These are phyloP conservation scores for Boletus insuetus DNA, from an alignment of 768 basidiomycete genomes.

Conservation along the genomic window DNA sequence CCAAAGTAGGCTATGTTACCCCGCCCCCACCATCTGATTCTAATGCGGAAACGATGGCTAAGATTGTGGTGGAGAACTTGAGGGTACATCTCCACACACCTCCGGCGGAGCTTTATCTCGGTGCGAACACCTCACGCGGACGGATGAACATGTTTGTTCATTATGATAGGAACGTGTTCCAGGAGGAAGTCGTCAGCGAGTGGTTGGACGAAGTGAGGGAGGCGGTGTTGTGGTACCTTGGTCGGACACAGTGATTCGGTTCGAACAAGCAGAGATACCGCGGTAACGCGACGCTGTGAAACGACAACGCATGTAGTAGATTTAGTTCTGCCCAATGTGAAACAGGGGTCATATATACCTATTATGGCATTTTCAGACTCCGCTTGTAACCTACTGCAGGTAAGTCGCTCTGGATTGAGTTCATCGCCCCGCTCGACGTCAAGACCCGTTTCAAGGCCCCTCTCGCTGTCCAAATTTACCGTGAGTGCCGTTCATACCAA, in stretches of 20 bases:
- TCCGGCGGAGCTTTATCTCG: conserved; percentile 44
- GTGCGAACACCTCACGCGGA: conserved; percentile 35
- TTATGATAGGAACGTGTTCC: conserved; percentile 48
- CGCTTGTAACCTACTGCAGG: conserved; percentile 12
- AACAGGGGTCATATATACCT: conserved; percentile 7
- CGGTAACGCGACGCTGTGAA: no score
- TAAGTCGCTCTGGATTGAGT: conserved; percentile 7
- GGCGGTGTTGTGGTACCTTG: conserved; percentile 33
- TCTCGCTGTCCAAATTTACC: conserved; percentile 14
- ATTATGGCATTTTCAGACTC: conserved; percentile 23
- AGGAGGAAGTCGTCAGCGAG: conserved; percentile 39
- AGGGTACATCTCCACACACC: conserved; percentile 25
- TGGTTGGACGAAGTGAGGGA: conserved; percentile 46
- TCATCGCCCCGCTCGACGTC: conserved; percentile 37
- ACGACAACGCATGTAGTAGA: no score
- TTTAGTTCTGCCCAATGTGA: no score
- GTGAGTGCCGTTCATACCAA: conserved; percentile 21
- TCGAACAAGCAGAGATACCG: no score
- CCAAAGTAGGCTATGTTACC: conserved; percentile 4
- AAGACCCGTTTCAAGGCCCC: conserved; percentile 32
- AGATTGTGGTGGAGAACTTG: conserved; percentile 5
- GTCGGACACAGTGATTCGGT: conserved; percentile 1
- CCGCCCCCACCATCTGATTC: not conserved
- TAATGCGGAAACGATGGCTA: conserved; percentile 1
- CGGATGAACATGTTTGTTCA: conserved; percentile 33